Evolutionary conservation across 805 yeast genomes (phyloP).

Genomic region (Saccharomycopsis capsularis): DNA sequence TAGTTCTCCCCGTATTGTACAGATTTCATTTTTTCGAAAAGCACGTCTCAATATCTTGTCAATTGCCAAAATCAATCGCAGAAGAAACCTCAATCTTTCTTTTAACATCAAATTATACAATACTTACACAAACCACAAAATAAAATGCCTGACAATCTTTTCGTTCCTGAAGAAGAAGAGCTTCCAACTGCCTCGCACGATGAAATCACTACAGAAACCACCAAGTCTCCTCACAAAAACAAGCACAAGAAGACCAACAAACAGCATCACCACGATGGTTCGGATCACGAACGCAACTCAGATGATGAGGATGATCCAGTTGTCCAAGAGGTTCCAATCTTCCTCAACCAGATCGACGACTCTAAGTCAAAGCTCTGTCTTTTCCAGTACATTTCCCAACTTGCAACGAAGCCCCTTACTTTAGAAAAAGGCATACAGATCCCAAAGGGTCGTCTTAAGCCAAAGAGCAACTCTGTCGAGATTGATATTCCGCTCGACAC

Average conservation of each 20-base stretch:
- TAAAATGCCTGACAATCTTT: slow-evolving; percentile 1
- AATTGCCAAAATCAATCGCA: no score
- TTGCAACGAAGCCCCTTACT: slow-evolving; percentile 35
- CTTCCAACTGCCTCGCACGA: neutral
- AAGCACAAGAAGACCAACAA: neutral
- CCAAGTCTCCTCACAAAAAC: neutral
- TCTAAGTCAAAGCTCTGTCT: slow-evolving; percentile 31
- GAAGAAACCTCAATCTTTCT: no score
- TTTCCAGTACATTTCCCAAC: slow-evolving; percentile 58
- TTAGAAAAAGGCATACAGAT: slow-evolving; percentile 32
- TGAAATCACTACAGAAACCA: neutral
- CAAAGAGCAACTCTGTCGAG: slow-evolving; percentile 57
- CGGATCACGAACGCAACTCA: neutral
- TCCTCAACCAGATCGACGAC: slow-evolving; percentile 27
- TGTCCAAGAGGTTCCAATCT: slow-evolving; percentile 53
- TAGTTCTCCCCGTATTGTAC: no score
- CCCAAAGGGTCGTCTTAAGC: slow-evolving; percentile 49
- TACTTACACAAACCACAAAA: neutral
- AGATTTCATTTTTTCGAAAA: no score
- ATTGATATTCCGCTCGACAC: slow-evolving; percentile 73
- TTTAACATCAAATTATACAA: no score
- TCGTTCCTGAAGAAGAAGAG: slow-evolving; percentile 7
- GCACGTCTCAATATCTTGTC: no score
- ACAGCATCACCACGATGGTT: no score
- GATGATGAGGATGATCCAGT: slow-evolving; percentile 47